Evolutionary conservation across 257 asterid genomes (phyloP).

Genomic region (Solanum tarapatanum): DNA sequence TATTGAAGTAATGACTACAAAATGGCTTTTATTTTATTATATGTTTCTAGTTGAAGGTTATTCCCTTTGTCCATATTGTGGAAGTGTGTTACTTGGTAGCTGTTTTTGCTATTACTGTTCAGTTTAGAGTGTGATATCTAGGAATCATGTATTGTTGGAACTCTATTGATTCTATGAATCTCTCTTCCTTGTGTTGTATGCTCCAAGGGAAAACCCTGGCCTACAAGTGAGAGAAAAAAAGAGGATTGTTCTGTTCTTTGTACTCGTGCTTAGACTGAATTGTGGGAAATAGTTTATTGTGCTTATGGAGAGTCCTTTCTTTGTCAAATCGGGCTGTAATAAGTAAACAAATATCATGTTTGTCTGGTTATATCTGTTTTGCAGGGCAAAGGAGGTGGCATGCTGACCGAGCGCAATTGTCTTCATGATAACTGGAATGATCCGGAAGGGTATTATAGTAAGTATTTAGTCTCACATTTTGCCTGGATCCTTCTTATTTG

Average conservation of each 20-base stretch:
- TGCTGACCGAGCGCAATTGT: slow-evolving; percentile 63
- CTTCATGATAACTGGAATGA: slow-evolving; percentile 76
- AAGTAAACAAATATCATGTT: not conserved
- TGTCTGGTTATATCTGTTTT: not conserved
- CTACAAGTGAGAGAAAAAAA: not conserved
- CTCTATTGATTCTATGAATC: slow-evolving; percentile 9
- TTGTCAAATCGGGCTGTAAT: not conserved
- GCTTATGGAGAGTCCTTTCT: not conserved
- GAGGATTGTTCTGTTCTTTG: not conserved
- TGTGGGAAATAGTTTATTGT: not conserved
- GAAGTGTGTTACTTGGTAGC: not conserved
- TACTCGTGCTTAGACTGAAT: not conserved
- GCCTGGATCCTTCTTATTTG: not conserved
- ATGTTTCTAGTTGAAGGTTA: not conserved
- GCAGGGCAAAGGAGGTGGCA: slow-evolving; percentile 74
- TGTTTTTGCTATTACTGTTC: not conserved
- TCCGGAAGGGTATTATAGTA: slow-evolving; percentile 28
- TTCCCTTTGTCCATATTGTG: not conserved
- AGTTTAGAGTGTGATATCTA: not conserved
- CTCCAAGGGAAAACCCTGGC: not conserved
- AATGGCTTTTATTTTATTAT: not conserved
- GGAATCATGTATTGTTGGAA: not conserved
- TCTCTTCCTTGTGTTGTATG: not conserved
- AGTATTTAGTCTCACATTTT: slow-evolving; percentile 5
- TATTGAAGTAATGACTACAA: not conserved